These are phyloP conservation scores for Ophiosphaerella narmari DNA, from an alignment of 2,329 filamentous ascomycete species.

Conservation along the genomic window DNA sequence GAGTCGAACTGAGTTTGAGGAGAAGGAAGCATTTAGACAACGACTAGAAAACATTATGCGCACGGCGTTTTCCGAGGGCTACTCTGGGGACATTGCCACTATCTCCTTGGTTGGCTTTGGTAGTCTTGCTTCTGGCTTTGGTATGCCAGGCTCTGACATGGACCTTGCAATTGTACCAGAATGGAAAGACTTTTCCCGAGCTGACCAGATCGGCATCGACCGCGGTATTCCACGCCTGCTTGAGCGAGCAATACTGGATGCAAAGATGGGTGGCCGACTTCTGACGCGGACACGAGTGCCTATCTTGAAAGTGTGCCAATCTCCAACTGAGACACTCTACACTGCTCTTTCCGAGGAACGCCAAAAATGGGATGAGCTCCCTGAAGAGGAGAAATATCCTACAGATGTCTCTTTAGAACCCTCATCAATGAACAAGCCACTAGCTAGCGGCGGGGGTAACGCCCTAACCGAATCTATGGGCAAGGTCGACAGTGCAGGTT, in stretches of 20 bases:
- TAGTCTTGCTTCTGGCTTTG: slow-evolving; percentile 83
- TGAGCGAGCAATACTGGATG: slow-evolving; percentile 73
- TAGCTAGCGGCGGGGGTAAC: slow-evolving; percentile 10
- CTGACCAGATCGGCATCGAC: slow-evolving; percentile 49
- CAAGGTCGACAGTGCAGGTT: slow-evolving; percentile 3
- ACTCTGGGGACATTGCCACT: slow-evolving; percentile 55
- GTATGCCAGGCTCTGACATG: slow-evolving; percentile 87
- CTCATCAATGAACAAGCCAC: slow-evolving; percentile 11
- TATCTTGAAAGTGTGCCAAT: slow-evolving; percentile 84
- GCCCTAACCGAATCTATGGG: slow-evolving; percentile 1
- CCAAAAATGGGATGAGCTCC: slow-evolving; percentile 69
- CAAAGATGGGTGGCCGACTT: slow-evolving; percentile 75
- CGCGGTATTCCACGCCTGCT: slow-evolving; percentile 71
- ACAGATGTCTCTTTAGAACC: slow-evolving; percentile 17
- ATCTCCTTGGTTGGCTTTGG: slow-evolving; percentile 80
- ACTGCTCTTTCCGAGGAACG: slow-evolving; percentile 67
- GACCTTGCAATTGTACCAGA: slow-evolving; percentile 79
- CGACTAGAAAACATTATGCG: slow-evolving; percentile 69
- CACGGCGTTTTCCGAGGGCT: slow-evolving; percentile 58
- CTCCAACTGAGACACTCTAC: slow-evolving; percentile 65
- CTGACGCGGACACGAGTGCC: slow-evolving; percentile 80
- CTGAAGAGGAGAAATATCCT: slow-evolving; percentile 51
- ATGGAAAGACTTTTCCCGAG: slow-evolving; percentile 36
- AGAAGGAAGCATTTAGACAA: slow-evolving; percentile 73
- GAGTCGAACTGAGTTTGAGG: slow-evolving; percentile 62